Conservation (phyloP, 192 early-diverging fungal species). For the Spizellomyces sp. region DNA sequence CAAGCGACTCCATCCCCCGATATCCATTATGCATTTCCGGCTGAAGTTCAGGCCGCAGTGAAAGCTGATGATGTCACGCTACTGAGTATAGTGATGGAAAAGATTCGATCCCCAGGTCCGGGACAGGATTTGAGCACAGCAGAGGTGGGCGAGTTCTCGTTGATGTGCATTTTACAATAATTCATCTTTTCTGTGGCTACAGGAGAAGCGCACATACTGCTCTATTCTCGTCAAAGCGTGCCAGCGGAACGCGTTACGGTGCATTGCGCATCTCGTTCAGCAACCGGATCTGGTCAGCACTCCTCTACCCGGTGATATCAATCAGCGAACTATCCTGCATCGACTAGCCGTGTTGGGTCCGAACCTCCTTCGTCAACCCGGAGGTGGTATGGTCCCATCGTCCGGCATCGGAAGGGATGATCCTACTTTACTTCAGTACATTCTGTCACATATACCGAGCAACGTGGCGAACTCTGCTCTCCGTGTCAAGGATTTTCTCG, state of each 20-base stretch:
- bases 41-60: slow-evolving; percentile 11
- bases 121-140: not conserved
- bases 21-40: slow-evolving; percentile 13
- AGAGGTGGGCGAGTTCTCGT: not conserved
- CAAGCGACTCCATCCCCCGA: slow-evolving; percentile 5
- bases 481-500: slow-evolving; percentile 54
- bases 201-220: slow-evolving; percentile 6
- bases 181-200: not conserved
- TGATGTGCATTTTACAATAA: too few species aligned
- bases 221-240: slow-evolving; percentile 31
- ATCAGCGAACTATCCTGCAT: slow-evolving; percentile 64
- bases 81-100: slow-evolving; percentile 18
- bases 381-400: not conserved
- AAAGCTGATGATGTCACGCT: slow-evolving; percentile 13
- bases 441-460: slow-evolving; percentile 37
- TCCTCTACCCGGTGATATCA: slow-evolving; percentile 48
- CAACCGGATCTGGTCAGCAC: slow-evolving; percentile 8
- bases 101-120: not conserved
- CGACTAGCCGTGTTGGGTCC: slow-evolving; percentile 52
- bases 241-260: slow-evolving; percentile 5
- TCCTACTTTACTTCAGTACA: slow-evolving; percentile 37
- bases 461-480: slow-evolving; percentile 31
- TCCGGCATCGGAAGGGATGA: slow-evolving; percentile 34
- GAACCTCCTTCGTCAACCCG: slow-evolving; percentile 14
- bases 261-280: slow-evolving; percentile 16